phyloP scores from a whole-genome alignment of 352 stramenopile species.

The Blastocystis sp. region DNA sequence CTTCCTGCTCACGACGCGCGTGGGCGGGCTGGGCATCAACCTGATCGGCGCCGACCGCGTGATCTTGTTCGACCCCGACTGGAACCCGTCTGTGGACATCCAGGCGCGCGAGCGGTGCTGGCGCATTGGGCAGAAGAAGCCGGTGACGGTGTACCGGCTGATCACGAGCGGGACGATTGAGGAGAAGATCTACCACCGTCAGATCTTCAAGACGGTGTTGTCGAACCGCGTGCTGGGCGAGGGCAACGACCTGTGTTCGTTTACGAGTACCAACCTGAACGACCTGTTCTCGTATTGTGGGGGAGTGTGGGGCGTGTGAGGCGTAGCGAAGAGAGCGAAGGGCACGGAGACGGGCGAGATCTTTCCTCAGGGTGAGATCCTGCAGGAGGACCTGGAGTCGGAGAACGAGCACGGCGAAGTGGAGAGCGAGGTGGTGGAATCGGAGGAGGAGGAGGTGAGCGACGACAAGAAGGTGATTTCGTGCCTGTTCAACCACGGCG shows the following conservation, averaged over 20 bases:
- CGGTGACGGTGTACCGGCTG: slow-evolving; percentile 88
- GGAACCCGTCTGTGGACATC: slow-evolving; percentile 88
- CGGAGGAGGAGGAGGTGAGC: slow-evolving; percentile 76
- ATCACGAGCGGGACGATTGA: slow-evolving; percentile 97
- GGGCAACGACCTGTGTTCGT: slow-evolving; percentile 92
- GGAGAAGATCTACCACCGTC: slow-evolving; percentile 98
- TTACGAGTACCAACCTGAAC: slow-evolving; percentile 92
- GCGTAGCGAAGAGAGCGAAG: slow-evolving; percentile 77
- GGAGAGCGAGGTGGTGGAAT: no score
- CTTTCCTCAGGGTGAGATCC: slow-evolving; percentile 77
- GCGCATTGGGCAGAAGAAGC: slow-evolving; percentile 87
- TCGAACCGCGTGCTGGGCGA: slow-evolving; percentile 94
- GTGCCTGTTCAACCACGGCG: slow-evolving; percentile 86
- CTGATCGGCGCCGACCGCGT: slow-evolving; percentile 92
- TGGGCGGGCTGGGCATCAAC: slow-evolving; percentile 94
- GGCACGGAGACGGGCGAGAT: slow-evolving; percentile 89
- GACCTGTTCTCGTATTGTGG: slow-evolving; percentile 88
- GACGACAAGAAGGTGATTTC: slow-evolving; percentile 86
- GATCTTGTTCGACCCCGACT: slow-evolving; percentile 97
- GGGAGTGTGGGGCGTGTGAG: slow-evolving; percentile 81
- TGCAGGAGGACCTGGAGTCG: slow-evolving; percentile 77
- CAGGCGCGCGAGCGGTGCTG: slow-evolving; percentile 95
- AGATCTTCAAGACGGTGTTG: slow-evolving; percentile 99
- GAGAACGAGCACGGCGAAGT: no score
- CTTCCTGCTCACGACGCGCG: slow-evolving; percentile 86